Evolutionary conservation across 2,329 filamentous ascomycete genomes (phyloP), one percentile per base, ranked within the genome.

Genomic region (Plenodomus tracheiphilus): DNA sequence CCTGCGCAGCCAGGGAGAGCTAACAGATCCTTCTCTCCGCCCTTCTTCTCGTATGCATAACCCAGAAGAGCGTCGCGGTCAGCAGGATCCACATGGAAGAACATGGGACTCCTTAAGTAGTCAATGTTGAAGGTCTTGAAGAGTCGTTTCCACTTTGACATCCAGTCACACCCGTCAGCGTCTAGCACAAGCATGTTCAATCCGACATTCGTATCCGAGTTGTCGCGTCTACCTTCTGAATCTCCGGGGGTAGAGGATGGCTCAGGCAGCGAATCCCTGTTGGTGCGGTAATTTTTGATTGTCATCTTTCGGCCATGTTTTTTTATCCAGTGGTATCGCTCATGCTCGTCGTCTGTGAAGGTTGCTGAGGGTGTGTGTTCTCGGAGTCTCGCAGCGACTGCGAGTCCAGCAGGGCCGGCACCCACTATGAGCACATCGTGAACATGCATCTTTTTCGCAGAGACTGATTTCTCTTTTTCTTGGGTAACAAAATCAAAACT

Each of bases 321-420:
- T 48, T 79, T 80, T 47, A 91, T 85, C 86, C 88, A 91, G 69
- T 89, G 84, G 66, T 89, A 93, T n/a, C 89, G 80, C 36, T 86
- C 84, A 62, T 93, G 88, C 64, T 93, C 89, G 58, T 89, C 87
- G 64, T 93, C 88, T 0, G 89, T 92, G 72, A 93, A 93, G 43
- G 91, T 83, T 1, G 89, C 88, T 0, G 86, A 89, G 0, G 89
- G 89, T 0, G 87, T 88, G 46, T 81, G 78, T 70, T 93, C 89
- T 36, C 82, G 80, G 1, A 93, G 79, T 3, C 89, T 81, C 1
- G 88, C 84, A 8, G 89, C 87, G 5, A 88, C 82, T 4, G 87
- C 87, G 3, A 93, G 83, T 4, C 88, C 88, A 56, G 85, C 88
- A 3, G 89, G 88, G 0, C 89, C 89, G 15, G 64, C 87, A 8